Base-by-base conservation (phyloP, 2,329 filamentous ascomycete species). In the Colletotrichum euphorbiae region DNA sequence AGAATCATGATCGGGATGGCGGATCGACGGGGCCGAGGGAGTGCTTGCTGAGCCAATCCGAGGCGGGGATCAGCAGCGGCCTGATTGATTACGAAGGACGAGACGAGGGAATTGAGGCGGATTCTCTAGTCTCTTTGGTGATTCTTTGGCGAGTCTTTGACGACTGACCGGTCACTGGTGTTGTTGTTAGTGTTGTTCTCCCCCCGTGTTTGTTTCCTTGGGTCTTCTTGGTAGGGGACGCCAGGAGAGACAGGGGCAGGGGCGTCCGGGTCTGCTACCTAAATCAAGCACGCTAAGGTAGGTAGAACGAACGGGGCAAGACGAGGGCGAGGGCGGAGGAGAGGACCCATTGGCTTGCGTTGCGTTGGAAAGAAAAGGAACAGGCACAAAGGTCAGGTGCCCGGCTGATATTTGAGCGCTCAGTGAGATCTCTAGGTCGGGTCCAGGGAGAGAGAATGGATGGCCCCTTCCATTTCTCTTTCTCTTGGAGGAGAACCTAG, bases 71-170 rank as follows among this genome's bases (percentile, higher is more conserved):
- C 45, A 43, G 58, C 58, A 19, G 58, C 21, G 28, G 43, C 45
- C 12, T 61, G 45, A 61, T 61, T 61, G 45, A 61, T 61, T 61
- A 52, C 57, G 58, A 61, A 36, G 24, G 45, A 28, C 28, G 28
- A 28, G 28, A 28, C 28, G 28, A 28, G 28, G 28, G 28, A 28
- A 28, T 8, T 28, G 19, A 40, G 57, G 57, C 45, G 57, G 57
- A 51, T 61, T 40, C 52, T 56, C 52, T 31, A 56, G 36, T 40
- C 24, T 56, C 52, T 17, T 56, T 33, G 36, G 40, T 11, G 28
- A 36, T 48, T 28, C 24, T 28, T 51, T 28, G 48, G 15, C 13
- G 36, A 38, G 15, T 38, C 7, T 28, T 28, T 38, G 36, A 4
- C 12, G 36, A 38, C 4, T 38, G 36, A 38, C 36, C 4, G 36